phyloP scores from a whole-genome alignment of 2,329 filamentous ascomycete species.

The Aspergillus aculeatus region DNA sequence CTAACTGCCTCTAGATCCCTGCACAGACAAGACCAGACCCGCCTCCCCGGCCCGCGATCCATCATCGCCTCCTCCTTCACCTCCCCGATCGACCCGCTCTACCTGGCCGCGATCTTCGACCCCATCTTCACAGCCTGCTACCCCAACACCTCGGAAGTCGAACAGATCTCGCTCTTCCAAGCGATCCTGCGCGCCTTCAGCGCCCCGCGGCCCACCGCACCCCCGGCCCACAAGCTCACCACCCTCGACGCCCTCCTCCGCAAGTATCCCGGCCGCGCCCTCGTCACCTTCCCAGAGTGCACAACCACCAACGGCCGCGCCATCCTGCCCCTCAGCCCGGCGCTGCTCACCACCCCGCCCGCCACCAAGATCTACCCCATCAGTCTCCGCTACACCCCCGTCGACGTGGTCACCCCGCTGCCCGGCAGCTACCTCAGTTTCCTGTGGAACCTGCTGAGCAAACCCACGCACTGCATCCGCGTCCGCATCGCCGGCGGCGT shows the following conservation, averaged over 20 bases:
- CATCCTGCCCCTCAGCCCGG: slow-evolving; percentile 79
- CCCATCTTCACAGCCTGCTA: slow-evolving; percentile 89
- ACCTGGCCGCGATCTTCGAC: slow-evolving; percentile 93
- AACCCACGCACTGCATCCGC: slow-evolving; percentile 83
- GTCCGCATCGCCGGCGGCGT: slow-evolving; percentile 69
- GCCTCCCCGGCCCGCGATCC: slow-evolving; percentile 74
- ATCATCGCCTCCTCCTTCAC: slow-evolving; percentile 90
- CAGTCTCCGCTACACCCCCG: slow-evolving; percentile 82
- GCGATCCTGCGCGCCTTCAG: slow-evolving; percentile 74
- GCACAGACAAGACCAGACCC: slow-evolving; percentile 67
- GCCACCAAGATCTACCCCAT: slow-evolving; percentile 82
- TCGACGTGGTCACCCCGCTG: slow-evolving; percentile 86
- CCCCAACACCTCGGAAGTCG: slow-evolving; percentile 69
- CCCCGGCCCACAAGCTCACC: slow-evolving; percentile 53
- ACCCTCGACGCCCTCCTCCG: slow-evolving; percentile 62
- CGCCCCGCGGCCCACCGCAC: slow-evolving; percentile 52
- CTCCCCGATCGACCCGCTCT: slow-evolving; percentile 87
- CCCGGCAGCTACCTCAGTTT: slow-evolving; percentile 72
- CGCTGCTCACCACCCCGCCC: slow-evolving; percentile 65
- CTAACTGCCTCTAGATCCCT: slow-evolving; percentile 52
- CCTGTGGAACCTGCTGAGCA: slow-evolving; percentile 80
- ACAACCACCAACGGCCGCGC: slow-evolving; percentile 91
- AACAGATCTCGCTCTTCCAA: slow-evolving; percentile 71
- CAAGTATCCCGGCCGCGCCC: slow-evolving; percentile 69
- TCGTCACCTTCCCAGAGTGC: slow-evolving; percentile 90